phyloP scores from a whole-genome alignment of 768 basidiomycete genomes.

The Phylloporus sp. region DNA sequence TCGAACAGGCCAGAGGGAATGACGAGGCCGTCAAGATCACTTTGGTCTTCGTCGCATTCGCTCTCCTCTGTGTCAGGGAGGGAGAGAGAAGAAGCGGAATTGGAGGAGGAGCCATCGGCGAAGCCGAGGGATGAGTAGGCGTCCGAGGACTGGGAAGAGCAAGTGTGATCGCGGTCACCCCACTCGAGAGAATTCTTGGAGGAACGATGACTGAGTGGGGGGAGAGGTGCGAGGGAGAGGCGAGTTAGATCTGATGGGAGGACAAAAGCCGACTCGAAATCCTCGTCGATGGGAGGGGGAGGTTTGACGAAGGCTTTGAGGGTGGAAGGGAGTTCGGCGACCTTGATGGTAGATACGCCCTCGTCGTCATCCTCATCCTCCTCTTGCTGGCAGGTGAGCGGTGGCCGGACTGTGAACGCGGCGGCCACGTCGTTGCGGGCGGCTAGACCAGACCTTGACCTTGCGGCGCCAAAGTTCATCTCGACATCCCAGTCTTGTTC shows the following conservation, averaged over 20 bases:
- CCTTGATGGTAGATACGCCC: slow-evolving; percentile 81
- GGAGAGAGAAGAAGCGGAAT: slow-evolving; percentile 59
- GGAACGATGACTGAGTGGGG: slow-evolving; percentile 67
- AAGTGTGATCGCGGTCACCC: slow-evolving; percentile 79
- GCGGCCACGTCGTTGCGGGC: slow-evolving; percentile 39
- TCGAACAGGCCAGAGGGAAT: slow-evolving; percentile 74
- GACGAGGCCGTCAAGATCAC: slow-evolving; percentile 75
- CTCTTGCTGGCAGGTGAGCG: slow-evolving; percentile 43
- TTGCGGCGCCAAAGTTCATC: slow-evolving; percentile 60
- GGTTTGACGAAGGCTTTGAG: slow-evolving; percentile 33
- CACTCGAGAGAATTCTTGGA: slow-evolving; percentile 84
- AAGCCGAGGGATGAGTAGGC: slow-evolving; percentile 78
- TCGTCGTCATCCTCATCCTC: slow-evolving; percentile 71
- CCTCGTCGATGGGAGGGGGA: slow-evolving; percentile 51
- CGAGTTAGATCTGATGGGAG: slow-evolving; percentile 76
- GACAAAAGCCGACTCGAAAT: slow-evolving; percentile 79
- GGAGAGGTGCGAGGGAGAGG: slow-evolving; percentile 74
- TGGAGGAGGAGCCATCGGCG: slow-evolving; percentile 66
- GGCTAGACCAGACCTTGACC: slow-evolving; percentile 36
- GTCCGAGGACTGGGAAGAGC: slow-evolving; percentile 84
- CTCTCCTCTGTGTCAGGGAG: slow-evolving; percentile 72
- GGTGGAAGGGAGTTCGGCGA: slow-evolving; percentile 42
- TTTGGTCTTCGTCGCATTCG: slow-evolving; percentile 60
- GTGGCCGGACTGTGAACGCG: slow-evolving; percentile 58
- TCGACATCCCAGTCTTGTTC: slow-evolving; percentile 80